Conservation (phyloP, 305 asterid species). For the Rubia occidens region DNA sequence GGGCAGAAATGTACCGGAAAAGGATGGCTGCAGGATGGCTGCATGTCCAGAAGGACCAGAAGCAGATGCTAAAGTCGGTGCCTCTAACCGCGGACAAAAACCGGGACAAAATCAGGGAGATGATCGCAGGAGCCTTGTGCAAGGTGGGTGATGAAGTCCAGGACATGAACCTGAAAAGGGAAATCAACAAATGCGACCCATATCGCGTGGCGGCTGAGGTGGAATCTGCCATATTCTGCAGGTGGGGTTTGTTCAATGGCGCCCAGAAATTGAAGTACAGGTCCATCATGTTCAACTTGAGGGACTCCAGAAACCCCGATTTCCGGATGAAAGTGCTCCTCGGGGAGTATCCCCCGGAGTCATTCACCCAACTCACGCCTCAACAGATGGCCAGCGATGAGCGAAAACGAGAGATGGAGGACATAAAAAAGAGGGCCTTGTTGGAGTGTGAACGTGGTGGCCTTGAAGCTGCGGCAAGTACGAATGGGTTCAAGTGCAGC, state of each 20-base stretch:
- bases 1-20: conserved; percentile 38
- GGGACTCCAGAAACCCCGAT: conserved; percentile 72
- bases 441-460: conserved; percentile 65
- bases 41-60: conserved; percentile 12
- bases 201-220: conserved; percentile 54
- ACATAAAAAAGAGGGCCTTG: conserved; percentile 61
- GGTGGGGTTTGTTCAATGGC: conserved; percentile 73
- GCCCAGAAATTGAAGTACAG: conserved; percentile 70
- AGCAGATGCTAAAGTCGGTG: conserved; percentile 43
- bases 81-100: conserved; percentile 59
- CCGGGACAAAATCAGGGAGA: conserved; percentile 73
- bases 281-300: conserved; percentile 70
- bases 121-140: conserved; percentile 63
- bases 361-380: conserved; percentile 41
- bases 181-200: conserved; percentile 51
- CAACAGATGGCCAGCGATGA: conserved; percentile 88
- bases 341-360: conserved; percentile 44
- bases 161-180: conserved; percentile 26
- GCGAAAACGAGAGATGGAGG: conserved; percentile 54
- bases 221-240: conserved; percentile 69
- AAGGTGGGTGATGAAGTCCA: conserved; percentile 47
- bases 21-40: conserved; percentile 24
- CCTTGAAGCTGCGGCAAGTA: conserved; percentile 56
- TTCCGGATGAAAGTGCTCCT: conserved; percentile 63
- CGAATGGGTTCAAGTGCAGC: conserved; percentile 57